Evolutionary conservation across 2,329 filamentous ascomycete species (phyloP), one percentile per base, ranked within the genome.

Genomic region (Xylariaceae sp.): DNA sequence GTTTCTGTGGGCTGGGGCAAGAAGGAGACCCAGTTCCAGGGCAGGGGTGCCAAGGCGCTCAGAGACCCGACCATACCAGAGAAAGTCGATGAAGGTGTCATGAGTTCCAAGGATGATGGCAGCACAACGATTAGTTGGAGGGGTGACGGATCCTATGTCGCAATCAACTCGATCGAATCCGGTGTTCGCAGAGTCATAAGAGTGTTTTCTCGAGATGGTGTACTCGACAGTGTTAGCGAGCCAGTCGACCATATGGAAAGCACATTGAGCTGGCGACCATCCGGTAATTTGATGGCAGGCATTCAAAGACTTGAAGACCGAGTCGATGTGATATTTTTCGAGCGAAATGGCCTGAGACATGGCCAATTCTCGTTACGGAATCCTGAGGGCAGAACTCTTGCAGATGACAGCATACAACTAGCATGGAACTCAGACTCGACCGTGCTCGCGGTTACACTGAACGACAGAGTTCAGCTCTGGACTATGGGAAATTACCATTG

Each of bases 1-100:
- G 94, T 96, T 49, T 95, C 90, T 17, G 92, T 99, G 18, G 94
- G 94, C 44, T 99, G 94, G 94, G 94, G 94, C 52, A 97, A 97
- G 74, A 90, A 88, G 66, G 94, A 99, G 71, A 99, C 94, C 0
- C 94, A 99, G 67, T 99, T 99, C 68, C 89, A 96, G 64, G 94
- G 94, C 44, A 90, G 89, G 62, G 83, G 91, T 54, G 92, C 91
- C 49, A 84, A 83, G 71, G 90, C 90, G 17, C 75, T 97, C 56
- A 82, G 89, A 47, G 94, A 99, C 68, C 94, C 94, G 14, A 99
- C 94, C 10, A 89, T 99, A 58, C 94, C 94, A 0, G 91, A 97
- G 66, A 89, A 86, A 65, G 81, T 96, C 15, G 94, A 97, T 62
- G 82, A 91, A 64, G 94, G 94, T 38, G 72, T 82, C 7, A 71